Conservation (phyloP, 257 asterid species). For the Fraxinus excelsior region DNA sequence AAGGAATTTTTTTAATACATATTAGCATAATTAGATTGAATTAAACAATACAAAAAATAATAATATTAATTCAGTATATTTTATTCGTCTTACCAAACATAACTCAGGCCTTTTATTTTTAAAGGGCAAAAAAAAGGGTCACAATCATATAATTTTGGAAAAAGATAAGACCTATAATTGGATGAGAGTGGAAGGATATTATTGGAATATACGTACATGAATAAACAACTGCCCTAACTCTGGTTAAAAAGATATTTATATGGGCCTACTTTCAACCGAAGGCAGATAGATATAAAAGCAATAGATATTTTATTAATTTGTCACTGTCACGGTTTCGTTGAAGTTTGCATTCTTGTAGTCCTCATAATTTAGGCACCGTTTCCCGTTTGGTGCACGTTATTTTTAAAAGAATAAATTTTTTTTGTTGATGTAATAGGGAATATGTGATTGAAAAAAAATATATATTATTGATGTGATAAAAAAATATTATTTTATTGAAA, state of each 20-base stretch:
- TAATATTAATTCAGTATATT: too few species aligned
- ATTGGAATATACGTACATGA: not conserved
- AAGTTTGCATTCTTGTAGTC: too few species aligned
- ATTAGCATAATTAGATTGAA: not conserved
- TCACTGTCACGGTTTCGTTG: too few species aligned
- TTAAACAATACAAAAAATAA: too few species aligned
- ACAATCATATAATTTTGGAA: not conserved
- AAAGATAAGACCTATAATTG: not conserved
- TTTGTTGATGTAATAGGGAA: too few species aligned
- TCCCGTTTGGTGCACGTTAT: too few species aligned
- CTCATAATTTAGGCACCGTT: too few species aligned
- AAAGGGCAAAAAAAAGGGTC: not conserved
- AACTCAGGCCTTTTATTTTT: not conserved
- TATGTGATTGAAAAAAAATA: too few species aligned
- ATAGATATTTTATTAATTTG: not conserved
- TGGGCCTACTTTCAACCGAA: slow-evolving; percentile 15
- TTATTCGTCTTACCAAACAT: not conserved
- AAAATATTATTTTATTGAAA: too few species aligned
- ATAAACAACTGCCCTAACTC: not conserved
- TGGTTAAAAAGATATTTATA: slow-evolving; percentile 16
- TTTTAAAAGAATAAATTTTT: too few species aligned
- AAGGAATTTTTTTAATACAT: too few species aligned
- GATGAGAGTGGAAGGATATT: not conserved
- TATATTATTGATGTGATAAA: too few species aligned
- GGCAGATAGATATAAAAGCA: not conserved